Evolutionary conservation across 2,329 filamentous ascomycete species (phyloP).

Genomic region (Zymoseptoria brevis): DNA sequence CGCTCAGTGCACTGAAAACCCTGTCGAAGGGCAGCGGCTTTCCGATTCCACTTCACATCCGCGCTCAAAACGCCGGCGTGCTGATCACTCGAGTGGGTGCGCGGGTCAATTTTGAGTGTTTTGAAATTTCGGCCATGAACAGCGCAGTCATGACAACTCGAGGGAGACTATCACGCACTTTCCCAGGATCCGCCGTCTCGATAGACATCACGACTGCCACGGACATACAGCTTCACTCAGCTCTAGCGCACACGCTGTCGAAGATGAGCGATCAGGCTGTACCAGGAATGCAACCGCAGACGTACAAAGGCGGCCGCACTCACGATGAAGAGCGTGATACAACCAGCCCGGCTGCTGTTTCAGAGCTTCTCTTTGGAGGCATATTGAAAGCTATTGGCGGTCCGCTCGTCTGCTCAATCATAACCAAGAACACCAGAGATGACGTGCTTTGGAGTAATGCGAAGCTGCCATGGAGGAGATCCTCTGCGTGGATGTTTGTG

Average conservation of each 20-base stretch:
- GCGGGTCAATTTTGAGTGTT: constrained; percentile 48
- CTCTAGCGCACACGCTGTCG: constrained; percentile 12
- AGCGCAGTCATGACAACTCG: constrained; percentile 46
- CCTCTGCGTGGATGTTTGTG: constrained; percentile 54
- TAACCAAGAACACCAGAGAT: constrained; percentile 55
- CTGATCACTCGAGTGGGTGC: constrained; percentile 17
- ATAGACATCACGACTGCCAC: constrained; percentile 6
- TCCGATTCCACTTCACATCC: constrained; percentile 5
- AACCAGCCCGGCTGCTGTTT: constrained; percentile 49
- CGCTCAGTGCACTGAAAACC: not conserved
- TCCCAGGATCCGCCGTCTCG: constrained; percentile 49
- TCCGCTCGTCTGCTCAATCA: not conserved
- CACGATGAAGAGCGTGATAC: constrained; percentile 54
- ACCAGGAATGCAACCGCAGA: constrained; percentile 13
- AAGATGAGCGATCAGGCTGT: constrained; percentile 13
- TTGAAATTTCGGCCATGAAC: constrained; percentile 50
- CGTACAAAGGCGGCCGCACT: constrained; percentile 42
- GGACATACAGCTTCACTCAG: constrained; percentile 24
- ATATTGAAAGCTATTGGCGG: constrained; percentile 2
- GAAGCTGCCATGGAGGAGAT: constrained; percentile 53
- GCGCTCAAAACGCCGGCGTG: constrained; percentile 20
- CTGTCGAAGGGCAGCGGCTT: not conserved
- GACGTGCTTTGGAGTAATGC: constrained; percentile 45
- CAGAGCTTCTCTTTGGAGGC: constrained; percentile 43
- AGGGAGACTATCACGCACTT: constrained; percentile 51